Conservation (phyloP, 1,139 yeast genomes). For the Taiozyma onychis region DNA sequence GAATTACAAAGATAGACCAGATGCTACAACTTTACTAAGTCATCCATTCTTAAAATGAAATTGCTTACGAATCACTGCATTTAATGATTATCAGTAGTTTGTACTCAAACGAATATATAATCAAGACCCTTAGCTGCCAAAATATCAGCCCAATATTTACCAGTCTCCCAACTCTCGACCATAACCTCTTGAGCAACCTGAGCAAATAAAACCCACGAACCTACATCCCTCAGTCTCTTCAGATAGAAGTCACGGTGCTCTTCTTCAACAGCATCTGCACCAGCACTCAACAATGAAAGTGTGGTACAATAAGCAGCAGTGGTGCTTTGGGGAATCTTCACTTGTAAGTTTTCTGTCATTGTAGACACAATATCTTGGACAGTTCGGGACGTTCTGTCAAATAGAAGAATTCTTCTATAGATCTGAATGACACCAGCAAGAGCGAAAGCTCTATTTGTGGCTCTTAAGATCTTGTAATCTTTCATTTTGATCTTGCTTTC, state of each 20-base stretch:
- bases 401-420: conserved; percentile 46
- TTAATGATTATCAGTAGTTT: not conserved
- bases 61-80: not conserved
- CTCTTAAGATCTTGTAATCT: conserved; percentile 37
- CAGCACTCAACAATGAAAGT: conserved; percentile 53
- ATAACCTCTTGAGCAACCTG: conserved; percentile 42
- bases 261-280: conserved; percentile 46
- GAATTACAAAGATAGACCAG: conserved; percentile 17
- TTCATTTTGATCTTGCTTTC: conserved; percentile 6
- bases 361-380: conserved; percentile 39
- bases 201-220: conserved; percentile 40
- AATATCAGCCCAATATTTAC: conserved; percentile 52
- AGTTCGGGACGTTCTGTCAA: conserved; percentile 39
- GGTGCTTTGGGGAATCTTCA: conserved; percentile 37
- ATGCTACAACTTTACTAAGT: conserved; percentile 25
- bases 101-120: conserved; percentile 36
- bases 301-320: conserved; percentile 53
- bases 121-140: conserved; percentile 41
- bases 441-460: conserved; percentile 51
- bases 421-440: conserved; percentile 51
- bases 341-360: conserved; percentile 32
- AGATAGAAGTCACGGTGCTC: conserved; percentile 31
- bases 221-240: conserved; percentile 38
- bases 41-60: conserved; percentile 26
- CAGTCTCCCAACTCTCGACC: conserved; percentile 51